phyloP scores from a whole-genome alignment of 1,284 basidiomycete genomes.

The Cryptococcus maquisensis region DNA sequence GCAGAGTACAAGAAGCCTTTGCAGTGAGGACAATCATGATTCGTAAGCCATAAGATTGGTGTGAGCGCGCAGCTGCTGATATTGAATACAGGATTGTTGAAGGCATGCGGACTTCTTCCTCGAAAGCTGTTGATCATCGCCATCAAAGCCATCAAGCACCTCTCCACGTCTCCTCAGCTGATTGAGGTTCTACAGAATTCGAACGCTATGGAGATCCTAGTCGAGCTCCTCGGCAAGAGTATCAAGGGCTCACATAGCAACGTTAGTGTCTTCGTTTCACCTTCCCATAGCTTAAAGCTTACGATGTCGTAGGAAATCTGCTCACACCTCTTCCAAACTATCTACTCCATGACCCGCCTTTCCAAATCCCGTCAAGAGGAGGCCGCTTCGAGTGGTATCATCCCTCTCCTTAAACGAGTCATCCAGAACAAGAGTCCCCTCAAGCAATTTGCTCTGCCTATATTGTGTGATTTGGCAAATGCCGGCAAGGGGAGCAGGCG shows the following conservation, averaged over 20 bases:
- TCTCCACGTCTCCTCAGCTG: constrained; percentile 85
- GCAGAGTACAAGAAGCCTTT: constrained; percentile 83
- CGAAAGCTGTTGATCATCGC: constrained; percentile 79
- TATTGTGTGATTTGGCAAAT: constrained; percentile 89
- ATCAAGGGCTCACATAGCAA: constrained; percentile 73
- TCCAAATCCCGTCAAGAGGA: constrained; percentile 94
- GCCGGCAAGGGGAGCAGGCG: constrained; percentile 86
- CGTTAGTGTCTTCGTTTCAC: constrained; percentile 52
- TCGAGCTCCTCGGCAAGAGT: constrained; percentile 76
- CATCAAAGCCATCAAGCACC: constrained; percentile 91
- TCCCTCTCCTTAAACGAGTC: constrained; percentile 82
- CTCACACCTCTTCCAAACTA: constrained; percentile 76
- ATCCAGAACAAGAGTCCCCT: constrained; percentile 82
- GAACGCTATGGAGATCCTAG: constrained; percentile 86
- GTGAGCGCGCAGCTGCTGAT: constrained; percentile 1
- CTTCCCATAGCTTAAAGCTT: not conserved
- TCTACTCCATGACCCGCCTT: constrained; percentile 89
- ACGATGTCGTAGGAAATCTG: constrained; percentile 69
- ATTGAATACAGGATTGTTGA: constrained; percentile 63
- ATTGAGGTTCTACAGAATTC: constrained; percentile 93
- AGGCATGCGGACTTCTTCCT: constrained; percentile 76
- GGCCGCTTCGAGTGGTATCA: constrained; percentile 88
- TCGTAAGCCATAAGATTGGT: constrained; percentile 56
- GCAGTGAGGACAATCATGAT: constrained; percentile 83
- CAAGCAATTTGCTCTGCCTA: constrained; percentile 93